Percentiles rank a stretch among this genome's conserved stretches.
phyloP scores from a whole-genome alignment of 768 basidiomycete species.

The Lactarius deliciosus region DNA sequence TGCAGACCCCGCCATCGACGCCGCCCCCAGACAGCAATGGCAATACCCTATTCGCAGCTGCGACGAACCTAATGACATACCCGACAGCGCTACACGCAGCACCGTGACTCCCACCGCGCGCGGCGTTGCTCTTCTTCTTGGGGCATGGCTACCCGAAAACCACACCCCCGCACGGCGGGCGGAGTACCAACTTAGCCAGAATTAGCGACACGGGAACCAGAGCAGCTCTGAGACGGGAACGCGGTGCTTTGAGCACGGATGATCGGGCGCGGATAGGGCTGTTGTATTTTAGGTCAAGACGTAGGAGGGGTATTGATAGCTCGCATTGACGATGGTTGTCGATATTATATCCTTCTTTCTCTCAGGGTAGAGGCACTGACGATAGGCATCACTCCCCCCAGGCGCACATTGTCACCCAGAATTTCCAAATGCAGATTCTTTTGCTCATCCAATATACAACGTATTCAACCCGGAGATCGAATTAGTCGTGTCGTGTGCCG shows the following conservation, averaged over 20 bases:
- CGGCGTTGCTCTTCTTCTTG: conserved; percentile 60
- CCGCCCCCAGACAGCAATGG: background rate
- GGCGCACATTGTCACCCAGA: no score
- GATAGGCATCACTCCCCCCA: background rate
- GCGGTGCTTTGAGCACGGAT: conserved; percentile 58
- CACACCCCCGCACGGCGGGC: conserved; percentile 38
- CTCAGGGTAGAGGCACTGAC: background rate
- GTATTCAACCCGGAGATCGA: no score
- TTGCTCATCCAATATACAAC: no score
- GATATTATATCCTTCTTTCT: background rate
- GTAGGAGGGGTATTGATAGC: background rate
- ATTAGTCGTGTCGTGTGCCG: no score
- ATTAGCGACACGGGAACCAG: conserved; percentile 73
- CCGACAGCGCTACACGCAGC: conserved; percentile 61
- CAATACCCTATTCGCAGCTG: conserved; percentile 10
- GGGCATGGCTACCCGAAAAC: conserved; percentile 93
- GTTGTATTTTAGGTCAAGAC: conserved; percentile 70
- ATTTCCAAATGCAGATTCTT: no score
- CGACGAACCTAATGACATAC: conserved; percentile 56
- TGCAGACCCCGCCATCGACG: conserved; percentile 31
- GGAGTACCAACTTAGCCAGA: conserved; percentile 42
- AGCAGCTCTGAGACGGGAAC: conserved; percentile 44
- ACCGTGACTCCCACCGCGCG: conserved; percentile 71
- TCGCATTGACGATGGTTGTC: background rate
- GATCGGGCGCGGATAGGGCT: conserved; percentile 78